Evolutionary conservation across 352 stramenopile species (phyloP), one percentile per base, ranked within the genome.

Genomic region (Peronospora tabacina): DNA sequence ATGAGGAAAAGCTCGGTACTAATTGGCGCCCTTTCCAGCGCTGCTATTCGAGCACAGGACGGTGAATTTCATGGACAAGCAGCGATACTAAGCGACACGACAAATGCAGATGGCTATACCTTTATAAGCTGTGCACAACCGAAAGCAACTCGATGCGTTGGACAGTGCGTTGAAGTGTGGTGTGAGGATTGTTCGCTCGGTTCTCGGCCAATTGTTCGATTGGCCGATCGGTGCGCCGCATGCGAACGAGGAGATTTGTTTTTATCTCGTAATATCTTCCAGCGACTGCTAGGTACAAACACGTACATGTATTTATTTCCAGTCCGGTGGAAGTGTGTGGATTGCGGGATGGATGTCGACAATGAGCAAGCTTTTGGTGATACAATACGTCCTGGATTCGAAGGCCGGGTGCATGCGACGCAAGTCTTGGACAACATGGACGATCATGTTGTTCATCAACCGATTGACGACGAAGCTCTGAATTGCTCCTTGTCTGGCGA

Each of bases 121-220:
- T 49, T 56, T 22, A 48, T 55, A 41, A 55, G 39, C 28, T 68
- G 50, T 12, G 20, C 22, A 13, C 53, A 49, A 20, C 36, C 34
- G 30, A 32, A 46, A 13, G 17, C n/a, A 28, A 36, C 30, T 30
- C 2, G 7, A 13, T 70, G 61, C 30, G 44, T 22, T 26, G 52
- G 46, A 12, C 44, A 54, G 20, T 73, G 64, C 16, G 48, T 38
- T 5, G 44, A 68, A 45, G 19, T 68, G 4, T 68, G 60, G 64
- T 65, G 55, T 24, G 52, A 51, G 10, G 29, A 38, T 12, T 58
- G 41, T 30, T 20, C 7, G 11, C 24, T 17, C 10, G 35, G 10
- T 6, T 34, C 36, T 37, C 50, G 47, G n/a, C 43, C 48, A 30
- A 26, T 70, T n/a, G 30, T 61, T 38, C 53, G 49, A 33, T 39